phyloP scores from a whole-genome alignment of 2,329 filamentous ascomycete species.

The Exserohilum turcica region DNA sequence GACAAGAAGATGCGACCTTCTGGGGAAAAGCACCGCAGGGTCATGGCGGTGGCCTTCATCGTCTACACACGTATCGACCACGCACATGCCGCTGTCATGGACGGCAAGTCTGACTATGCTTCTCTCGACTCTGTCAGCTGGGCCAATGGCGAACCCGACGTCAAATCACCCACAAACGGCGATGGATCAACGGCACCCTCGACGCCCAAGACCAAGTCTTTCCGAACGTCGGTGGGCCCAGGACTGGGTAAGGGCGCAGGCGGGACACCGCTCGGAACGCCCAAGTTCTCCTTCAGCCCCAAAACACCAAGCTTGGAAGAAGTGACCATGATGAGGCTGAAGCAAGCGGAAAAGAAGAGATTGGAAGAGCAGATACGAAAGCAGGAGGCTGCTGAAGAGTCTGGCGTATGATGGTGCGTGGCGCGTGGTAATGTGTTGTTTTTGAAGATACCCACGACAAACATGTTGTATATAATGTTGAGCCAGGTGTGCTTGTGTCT shows the following conservation, averaged over 20 bases:
- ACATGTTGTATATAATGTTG: no score
- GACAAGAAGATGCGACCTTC: slow-evolving; percentile 60
- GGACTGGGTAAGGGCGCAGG: slow-evolving; percentile 23
- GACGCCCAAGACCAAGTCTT: slow-evolving; percentile 32
- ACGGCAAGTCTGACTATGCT: slow-evolving; percentile 56
- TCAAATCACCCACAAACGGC: slow-evolving; percentile 31
- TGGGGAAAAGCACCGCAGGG: slow-evolving; percentile 57
- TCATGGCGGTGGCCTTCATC: slow-evolving; percentile 59
- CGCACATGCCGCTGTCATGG: slow-evolving; percentile 61
- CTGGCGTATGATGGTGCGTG: background rate
- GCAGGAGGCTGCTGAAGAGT: slow-evolving; percentile 45
- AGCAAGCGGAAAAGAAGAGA: slow-evolving; percentile 51
- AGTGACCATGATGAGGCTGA: slow-evolving; percentile 52
- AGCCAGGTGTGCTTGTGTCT: no score
- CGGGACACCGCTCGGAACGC: slow-evolving; percentile 37
- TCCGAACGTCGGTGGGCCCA: slow-evolving; percentile 34
- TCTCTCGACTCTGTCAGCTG: slow-evolving; percentile 60
- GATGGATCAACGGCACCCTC: slow-evolving; percentile 29
- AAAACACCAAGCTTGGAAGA: slow-evolving; percentile 47
- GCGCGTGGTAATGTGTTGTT: background rate
- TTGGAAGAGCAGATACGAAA: slow-evolving; percentile 52
- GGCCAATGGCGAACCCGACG: slow-evolving; percentile 60
- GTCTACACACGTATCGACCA: slow-evolving; percentile 63
- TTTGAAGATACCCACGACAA: slow-evolving; percentile 7
- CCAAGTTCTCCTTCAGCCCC: slow-evolving; percentile 52